Evolutionary conservation across 176 grass and related monocot genomes (phyloP).

Genomic region (Aegilops bicornis): DNA sequence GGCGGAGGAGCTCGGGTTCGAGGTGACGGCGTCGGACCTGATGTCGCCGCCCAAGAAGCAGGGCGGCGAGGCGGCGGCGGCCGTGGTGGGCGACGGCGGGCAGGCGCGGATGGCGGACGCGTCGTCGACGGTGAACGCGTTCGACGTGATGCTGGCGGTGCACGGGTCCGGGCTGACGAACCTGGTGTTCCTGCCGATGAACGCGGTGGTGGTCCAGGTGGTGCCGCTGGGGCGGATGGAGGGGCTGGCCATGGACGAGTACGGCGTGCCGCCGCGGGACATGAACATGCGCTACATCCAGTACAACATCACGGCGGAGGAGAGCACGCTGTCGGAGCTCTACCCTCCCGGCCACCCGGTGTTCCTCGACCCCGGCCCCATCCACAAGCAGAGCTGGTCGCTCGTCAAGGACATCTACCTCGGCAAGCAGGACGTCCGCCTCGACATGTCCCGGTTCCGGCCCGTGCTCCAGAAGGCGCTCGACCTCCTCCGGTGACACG

Average conservation of each 20-base stretch:
- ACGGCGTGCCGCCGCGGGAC: slow-evolving; percentile 67
- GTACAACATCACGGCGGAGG: slow-evolving; percentile 74
- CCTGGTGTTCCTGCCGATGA: slow-evolving; percentile 74
- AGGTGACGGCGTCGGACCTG: slow-evolving; percentile 53
- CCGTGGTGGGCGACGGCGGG: background rate
- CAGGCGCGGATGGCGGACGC: slow-evolving; percentile 27
- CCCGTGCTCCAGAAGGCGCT: slow-evolving; percentile 48
- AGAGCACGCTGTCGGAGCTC: slow-evolving; percentile 68
- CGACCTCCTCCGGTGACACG: slow-evolving; percentile 59
- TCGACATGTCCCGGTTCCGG: slow-evolving; percentile 52
- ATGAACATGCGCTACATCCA: slow-evolving; percentile 83
- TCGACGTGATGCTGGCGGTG: slow-evolving; percentile 74
- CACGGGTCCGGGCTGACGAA: slow-evolving; percentile 84
- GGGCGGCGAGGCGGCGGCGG: background rate
- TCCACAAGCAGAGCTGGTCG: slow-evolving; percentile 63
- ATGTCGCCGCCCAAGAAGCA: background rate
- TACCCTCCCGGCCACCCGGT: slow-evolving; percentile 64
- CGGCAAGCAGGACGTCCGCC: slow-evolving; percentile 67
- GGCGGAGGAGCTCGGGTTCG: slow-evolving; percentile 62
- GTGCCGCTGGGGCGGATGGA: slow-evolving; percentile 78
- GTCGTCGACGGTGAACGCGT: slow-evolving; percentile 55
- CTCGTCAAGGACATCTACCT: slow-evolving; percentile 73
- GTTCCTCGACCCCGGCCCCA: slow-evolving; percentile 51
- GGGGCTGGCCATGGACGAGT: slow-evolving; percentile 57
- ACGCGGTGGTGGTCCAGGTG: slow-evolving; percentile 76